A percentile compares a stretch with the other conserved stretches of the same genome.
phyloP scores from a whole-genome alignment of 2,329 filamentous ascomycete species.

The Ophiostoma angusticollis region DNA sequence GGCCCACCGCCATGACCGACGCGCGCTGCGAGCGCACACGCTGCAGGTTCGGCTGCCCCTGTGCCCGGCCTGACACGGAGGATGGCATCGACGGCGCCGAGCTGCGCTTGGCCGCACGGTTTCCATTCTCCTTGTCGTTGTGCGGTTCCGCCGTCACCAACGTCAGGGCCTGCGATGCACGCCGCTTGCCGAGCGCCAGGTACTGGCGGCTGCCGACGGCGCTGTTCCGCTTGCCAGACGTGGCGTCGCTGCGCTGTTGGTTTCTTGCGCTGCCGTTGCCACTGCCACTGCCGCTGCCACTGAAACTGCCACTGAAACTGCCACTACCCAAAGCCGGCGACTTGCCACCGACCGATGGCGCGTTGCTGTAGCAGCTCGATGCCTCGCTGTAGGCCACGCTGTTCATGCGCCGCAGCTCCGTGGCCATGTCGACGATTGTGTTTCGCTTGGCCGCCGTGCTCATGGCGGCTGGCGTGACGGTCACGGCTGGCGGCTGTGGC shows the following conservation, averaged over 20 bases:
- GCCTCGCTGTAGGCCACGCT: constrained; percentile 32
- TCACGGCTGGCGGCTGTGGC: constrained; percentile 5
- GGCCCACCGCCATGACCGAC: constrained; percentile 1
- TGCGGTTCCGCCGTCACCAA: background rate
- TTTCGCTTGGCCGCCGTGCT: background rate
- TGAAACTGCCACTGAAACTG: background rate
- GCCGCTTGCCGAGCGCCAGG: constrained; percentile 10
- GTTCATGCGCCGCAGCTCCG: constrained; percentile 45
- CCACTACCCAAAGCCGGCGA: background rate
- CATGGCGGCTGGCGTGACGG: background rate
- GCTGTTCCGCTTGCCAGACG: no score
- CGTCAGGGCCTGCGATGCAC: background rate
- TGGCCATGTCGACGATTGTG: constrained; percentile 30
- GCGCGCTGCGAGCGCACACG: background rate
- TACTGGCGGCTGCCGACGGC: constrained; percentile 12
- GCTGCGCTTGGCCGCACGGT: background rate
- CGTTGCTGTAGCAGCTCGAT: constrained; percentile 22
- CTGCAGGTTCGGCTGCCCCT: background rate
- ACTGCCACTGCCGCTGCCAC: background rate
- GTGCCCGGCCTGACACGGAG: background rate
- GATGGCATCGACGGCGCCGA: background rate
- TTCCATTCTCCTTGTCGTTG: constrained; percentile 7
- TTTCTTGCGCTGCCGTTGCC: no score
- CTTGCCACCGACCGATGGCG: constrained; percentile 9
- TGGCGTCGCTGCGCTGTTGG: no score